Conservation (phyloP, 1,284 basidiomycete species). For the Trametes versicolor region DNA sequence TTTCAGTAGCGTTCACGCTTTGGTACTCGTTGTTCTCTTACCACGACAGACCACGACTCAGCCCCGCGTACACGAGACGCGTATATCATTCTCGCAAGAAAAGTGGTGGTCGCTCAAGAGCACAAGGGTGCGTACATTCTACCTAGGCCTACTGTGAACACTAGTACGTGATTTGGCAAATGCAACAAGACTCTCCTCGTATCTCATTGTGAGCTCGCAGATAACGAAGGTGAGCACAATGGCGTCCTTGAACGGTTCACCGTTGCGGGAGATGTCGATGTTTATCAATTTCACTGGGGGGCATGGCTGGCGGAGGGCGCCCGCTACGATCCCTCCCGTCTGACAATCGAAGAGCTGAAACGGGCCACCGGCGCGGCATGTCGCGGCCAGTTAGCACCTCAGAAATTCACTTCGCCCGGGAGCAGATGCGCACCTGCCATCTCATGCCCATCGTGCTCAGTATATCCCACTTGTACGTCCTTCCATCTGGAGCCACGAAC, state of each 20-base stretch:
- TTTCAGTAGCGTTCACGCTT: too few relatives aligned
- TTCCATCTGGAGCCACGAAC: background rate
- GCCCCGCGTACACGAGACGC: too few relatives aligned
- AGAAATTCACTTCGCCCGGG: too few relatives aligned
- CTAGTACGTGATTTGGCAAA: too few relatives aligned
- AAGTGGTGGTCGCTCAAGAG: too few relatives aligned
- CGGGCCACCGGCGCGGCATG: background rate
- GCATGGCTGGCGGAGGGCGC: background rate
- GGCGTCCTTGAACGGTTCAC: background rate
- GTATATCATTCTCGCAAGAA: too few relatives aligned
- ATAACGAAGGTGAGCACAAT: constrained; percentile 7
- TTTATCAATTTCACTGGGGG: background rate
- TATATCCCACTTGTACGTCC: background rate
- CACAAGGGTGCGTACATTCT: too few relatives aligned
- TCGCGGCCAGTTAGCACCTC: background rate
- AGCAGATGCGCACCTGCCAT: too few relatives aligned
- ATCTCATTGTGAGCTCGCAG: background rate
- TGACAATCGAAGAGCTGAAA: background rate
- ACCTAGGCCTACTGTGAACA: too few relatives aligned
- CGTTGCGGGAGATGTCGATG: background rate
- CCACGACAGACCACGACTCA: too few relatives aligned
- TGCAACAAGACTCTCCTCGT: background rate
- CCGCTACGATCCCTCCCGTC: background rate
- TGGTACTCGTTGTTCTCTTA: too few relatives aligned
- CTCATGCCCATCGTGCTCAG: too few relatives aligned